These are phyloP conservation scores for Komagataella populi DNA, from an alignment of 805 yeast species.

Conservation along the genomic window DNA sequence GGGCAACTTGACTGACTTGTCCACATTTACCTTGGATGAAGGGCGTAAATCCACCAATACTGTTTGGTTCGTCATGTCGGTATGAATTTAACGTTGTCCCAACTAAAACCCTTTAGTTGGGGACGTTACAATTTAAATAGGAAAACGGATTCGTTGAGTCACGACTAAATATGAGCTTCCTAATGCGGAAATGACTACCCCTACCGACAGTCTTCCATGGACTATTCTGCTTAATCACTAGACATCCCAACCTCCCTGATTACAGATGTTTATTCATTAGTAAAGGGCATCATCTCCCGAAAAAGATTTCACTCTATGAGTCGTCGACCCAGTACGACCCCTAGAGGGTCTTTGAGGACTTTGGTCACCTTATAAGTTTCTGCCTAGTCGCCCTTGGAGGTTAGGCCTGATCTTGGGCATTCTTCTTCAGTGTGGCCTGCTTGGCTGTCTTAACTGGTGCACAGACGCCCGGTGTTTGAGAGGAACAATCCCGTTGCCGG, in stretches of 20 bases:
- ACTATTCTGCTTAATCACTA: background rate
- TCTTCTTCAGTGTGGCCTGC: too few relatives aligned
- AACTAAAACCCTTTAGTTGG: background rate
- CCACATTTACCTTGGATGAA: background rate
- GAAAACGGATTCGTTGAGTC: background rate
- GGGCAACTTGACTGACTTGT: conserved; percentile 10
- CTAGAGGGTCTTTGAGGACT: too few relatives aligned
- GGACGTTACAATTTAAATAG: background rate
- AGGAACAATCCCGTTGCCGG: too few relatives aligned
- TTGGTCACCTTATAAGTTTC: too few relatives aligned
- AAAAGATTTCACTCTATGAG: too few relatives aligned
- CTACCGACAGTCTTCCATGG: background rate
- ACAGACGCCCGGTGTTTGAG: too few relatives aligned
- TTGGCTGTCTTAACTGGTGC: too few relatives aligned
- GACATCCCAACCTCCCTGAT: background rate
- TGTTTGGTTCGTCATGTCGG: conserved; percentile 1
- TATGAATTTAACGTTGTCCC: background rate
- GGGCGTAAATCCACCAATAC: conserved; percentile 1
- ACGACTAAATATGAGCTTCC: background rate
- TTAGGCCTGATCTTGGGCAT: too few relatives aligned
- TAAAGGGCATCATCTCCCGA: background rate
- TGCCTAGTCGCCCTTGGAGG: too few relatives aligned
- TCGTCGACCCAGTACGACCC: too few relatives aligned
- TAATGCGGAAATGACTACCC: background rate
- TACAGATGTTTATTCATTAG: background rate